Conservation (phyloP, 495 filamentous ascomycete genomes). For the Annulohypoxylon stygium region DNA sequence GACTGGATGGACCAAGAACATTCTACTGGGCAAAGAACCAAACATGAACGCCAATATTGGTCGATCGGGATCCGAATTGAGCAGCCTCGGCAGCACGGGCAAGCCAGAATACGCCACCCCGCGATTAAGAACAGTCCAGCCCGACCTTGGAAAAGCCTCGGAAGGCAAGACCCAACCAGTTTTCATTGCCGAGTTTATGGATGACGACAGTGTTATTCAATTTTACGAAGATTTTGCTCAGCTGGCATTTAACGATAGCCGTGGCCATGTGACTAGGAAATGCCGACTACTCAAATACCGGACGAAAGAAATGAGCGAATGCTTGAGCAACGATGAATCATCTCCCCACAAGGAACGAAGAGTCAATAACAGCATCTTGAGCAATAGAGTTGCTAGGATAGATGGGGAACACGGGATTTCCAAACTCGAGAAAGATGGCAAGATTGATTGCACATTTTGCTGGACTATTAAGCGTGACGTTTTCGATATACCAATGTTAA, state of each 20-base stretch:
- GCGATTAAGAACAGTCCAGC: conserved; percentile 56
- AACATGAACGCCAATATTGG: conserved; percentile 89
- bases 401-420: conserved; percentile 82
- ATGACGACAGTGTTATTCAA: conserved; percentile 91
- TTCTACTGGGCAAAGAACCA: conserved; percentile 86
- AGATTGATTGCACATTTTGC: conserved; percentile 92
- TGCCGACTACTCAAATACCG: conserved; percentile 93
- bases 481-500: conserved; percentile 98
- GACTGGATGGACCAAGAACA: conserved; percentile 93
- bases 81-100: conserved; percentile 50
- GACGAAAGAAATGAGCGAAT: conserved; percentile 71
- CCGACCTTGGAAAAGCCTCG: conserved; percentile 49
- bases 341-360: conserved; percentile 57
- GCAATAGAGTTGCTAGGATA: conserved; percentile 69
- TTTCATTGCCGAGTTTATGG: conserved; percentile 90
- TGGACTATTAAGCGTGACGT: conserved; percentile 97
- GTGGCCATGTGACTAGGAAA: conserved; percentile 82
- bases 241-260: conserved; percentile 88
- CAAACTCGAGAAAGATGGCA: conserved; percentile 85
- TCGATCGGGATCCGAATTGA: conserved; percentile 53
- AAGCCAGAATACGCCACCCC: conserved; percentile 62
- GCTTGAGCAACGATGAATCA: conserved; percentile 48
- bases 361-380: conserved; percentile 61
- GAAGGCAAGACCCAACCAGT: conserved; percentile 71
- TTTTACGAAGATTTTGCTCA: conserved; percentile 97